Evolutionary conservation across 768 basidiomycete species (phyloP).

Genomic region (Mrakia frigida): DNA sequence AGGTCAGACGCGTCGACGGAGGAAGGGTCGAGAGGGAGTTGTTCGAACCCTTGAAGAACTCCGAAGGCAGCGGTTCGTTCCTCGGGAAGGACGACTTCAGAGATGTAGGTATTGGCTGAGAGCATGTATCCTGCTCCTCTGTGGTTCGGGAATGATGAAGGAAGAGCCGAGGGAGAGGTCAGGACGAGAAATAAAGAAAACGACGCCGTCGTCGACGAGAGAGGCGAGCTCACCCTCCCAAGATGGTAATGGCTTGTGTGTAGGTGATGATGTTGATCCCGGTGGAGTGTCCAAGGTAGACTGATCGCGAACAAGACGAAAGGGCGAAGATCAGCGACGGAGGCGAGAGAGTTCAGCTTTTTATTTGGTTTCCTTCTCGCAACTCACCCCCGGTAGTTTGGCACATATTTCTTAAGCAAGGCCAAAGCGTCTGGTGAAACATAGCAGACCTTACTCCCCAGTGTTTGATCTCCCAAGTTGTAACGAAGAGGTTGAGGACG

Average conservation of each 20-base stretch:
- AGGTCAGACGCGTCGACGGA: not conserved
- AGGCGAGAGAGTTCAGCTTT: not conserved
- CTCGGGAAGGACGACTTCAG: constrained; percentile 37
- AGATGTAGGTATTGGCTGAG: constrained; percentile 40
- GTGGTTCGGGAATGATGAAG: not conserved
- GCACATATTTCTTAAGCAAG: constrained; percentile 38
- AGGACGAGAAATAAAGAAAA: too few species aligned
- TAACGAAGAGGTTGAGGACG: constrained; percentile 40
- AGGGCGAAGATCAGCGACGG: too few species aligned
- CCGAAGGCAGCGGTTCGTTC: constrained; percentile 42
- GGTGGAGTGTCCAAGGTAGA: constrained; percentile 27
- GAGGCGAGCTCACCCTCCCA: constrained; percentile 35
- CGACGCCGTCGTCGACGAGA: too few species aligned
- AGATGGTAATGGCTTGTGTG: constrained; percentile 42
- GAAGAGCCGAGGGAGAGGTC: too few species aligned
- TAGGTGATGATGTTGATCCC: constrained; percentile 39
- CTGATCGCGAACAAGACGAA: not conserved
- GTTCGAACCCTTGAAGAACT: constrained; percentile 35
- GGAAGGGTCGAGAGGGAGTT: too few species aligned
- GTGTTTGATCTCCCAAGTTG: constrained; percentile 35
- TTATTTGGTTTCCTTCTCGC: not conserved
- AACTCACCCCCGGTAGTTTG: constrained; percentile 37
- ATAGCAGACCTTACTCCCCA: constrained; percentile 40
- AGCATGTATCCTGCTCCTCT: constrained; percentile 42
- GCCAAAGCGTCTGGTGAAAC: constrained; percentile 41